Evolutionary conservation across 2,329 filamentous ascomycete genomes (phyloP).

Genomic region (Fusarium tjaetaba): DNA sequence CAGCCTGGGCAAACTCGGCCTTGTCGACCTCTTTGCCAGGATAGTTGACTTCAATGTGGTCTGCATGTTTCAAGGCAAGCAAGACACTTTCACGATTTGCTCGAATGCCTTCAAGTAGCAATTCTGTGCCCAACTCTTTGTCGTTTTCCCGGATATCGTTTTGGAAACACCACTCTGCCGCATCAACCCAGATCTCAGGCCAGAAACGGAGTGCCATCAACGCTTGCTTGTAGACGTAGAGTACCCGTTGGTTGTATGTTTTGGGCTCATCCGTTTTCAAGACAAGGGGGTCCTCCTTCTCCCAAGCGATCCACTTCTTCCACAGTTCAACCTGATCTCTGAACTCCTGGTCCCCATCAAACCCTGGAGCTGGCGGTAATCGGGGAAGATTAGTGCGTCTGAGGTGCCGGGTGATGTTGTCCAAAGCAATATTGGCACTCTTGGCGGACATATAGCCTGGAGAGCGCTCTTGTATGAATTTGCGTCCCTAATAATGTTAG

Average conservation of each 20-base stretch:
- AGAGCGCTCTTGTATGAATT: slow-evolving; percentile 92
- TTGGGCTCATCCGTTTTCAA: slow-evolving; percentile 82
- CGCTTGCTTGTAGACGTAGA: slow-evolving; percentile 94
- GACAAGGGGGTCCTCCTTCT: slow-evolving; percentile 91
- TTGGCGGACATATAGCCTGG: slow-evolving; percentile 96
- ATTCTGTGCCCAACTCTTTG: slow-evolving; percentile 72
- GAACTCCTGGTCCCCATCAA: slow-evolving; percentile 87
- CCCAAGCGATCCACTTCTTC: slow-evolving; percentile 95
- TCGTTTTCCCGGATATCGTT: slow-evolving; percentile 74
- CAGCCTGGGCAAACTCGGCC: slow-evolving; percentile 78
- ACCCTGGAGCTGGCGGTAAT: slow-evolving; percentile 84
- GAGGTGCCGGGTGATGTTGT: slow-evolving; percentile 83
- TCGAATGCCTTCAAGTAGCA: slow-evolving; percentile 82
- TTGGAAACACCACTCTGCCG: slow-evolving; percentile 89
- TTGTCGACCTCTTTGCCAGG: slow-evolving; percentile 81
- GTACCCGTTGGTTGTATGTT: slow-evolving; percentile 78
- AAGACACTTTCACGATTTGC: slow-evolving; percentile 95
- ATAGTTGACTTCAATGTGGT: slow-evolving; percentile 83
- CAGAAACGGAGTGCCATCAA: slow-evolving; percentile 94
- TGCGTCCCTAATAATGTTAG: slow-evolving; percentile 73
- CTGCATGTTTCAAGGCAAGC: slow-evolving; percentile 87
- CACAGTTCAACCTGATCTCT: slow-evolving; percentile 85
- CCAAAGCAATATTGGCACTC: slow-evolving; percentile 87
- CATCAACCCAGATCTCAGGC: slow-evolving; percentile 96
- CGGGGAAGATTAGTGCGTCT: slow-evolving; percentile 81